Base-by-base conservation (phyloP, 2,329 filamentous ascomycete genomes). In the Claviceps purpurea region DNA sequence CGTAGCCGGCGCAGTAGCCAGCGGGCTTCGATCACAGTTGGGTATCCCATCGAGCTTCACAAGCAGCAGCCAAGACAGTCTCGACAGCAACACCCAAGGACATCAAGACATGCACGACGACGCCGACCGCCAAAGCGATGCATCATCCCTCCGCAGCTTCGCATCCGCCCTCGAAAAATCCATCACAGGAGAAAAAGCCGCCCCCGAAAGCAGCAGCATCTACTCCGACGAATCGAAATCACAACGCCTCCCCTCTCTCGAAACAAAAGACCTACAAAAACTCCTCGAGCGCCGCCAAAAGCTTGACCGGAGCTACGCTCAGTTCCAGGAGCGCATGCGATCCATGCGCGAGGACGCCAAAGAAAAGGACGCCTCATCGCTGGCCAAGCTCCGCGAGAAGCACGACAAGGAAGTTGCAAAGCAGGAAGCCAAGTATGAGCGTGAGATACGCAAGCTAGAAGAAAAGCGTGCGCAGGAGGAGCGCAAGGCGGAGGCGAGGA, bases 351-450 rank as follows among this genome's bases (percentile, higher is more conserved):
- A 67, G 11, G 76, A 77, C 38, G 71, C 72, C 54, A 66, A 73
- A 56, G 68, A 71, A 49, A 69, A 76, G 52, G 77, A 83, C 46
- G 70, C 69, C 49, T 65, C 70, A 1, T 70, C 72, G 1, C 56
- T 80, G 5, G 72, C 75, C 34, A 84, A 81, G 62, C 71, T 81
- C 7, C 74, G 76, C 34, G 79, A 84, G 61, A 82, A 78, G 60
- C 80, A 86, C 63, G 76, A 80, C 46, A 73, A 70, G 47, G 81
- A 85, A 56, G 63, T 82, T 0, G 76, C 78, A 44, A 86, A 84
- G 61, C 78, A 83, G 50, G 78, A 84, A 57, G 81, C 81, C 38
- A 84, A 82, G 58, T 82, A 83, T 58, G 74, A 76, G 56, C 75
- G 74, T 13, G 83, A 88, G 60, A 69, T 85, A 46, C 70, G 70